phyloP scores from a whole-genome alignment of 257 asterid species.

The Capsicum pubescens region DNA sequence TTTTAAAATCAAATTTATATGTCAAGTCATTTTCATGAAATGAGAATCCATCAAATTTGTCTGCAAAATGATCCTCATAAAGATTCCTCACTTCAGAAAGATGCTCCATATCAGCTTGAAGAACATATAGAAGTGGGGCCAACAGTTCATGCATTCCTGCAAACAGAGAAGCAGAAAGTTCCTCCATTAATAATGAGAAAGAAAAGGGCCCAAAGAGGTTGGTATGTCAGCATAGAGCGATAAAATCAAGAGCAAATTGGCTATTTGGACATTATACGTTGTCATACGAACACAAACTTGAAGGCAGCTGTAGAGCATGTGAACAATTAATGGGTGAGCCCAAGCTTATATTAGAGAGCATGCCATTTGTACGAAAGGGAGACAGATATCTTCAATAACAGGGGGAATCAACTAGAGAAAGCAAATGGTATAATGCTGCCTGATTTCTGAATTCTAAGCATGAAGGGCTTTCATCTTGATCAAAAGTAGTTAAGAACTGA shows the following conservation, averaged over 20 bases:
- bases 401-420: too few species aligned
- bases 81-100: conserved; percentile 73
- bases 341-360: neutral
- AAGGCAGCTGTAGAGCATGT: neutral
- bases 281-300: neutral
- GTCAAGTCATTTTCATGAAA: conserved; percentile 74
- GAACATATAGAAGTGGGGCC: conserved; percentile 86
- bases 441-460: conserved; percentile 13
- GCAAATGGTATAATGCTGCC: neutral
- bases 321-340: neutral
- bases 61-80: conserved; percentile 74
- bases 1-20: conserved; percentile 77
- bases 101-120: conserved; percentile 71
- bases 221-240: neutral
- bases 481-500: conserved; percentile 5
- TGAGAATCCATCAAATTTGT: conserved; percentile 80
- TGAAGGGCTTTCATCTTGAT: conserved; percentile 21
- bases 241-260: neutral
- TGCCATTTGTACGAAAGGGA: neutral
- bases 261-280: neutral
- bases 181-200: conserved; percentile 28
- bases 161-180: conserved; percentile 36
- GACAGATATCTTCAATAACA: neutral
- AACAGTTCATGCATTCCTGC: conserved; percentile 94
- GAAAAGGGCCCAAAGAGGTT: neutral